Conservation (phyloP, 139 green algal species). For the Diplosphaera chodatii region DNA sequence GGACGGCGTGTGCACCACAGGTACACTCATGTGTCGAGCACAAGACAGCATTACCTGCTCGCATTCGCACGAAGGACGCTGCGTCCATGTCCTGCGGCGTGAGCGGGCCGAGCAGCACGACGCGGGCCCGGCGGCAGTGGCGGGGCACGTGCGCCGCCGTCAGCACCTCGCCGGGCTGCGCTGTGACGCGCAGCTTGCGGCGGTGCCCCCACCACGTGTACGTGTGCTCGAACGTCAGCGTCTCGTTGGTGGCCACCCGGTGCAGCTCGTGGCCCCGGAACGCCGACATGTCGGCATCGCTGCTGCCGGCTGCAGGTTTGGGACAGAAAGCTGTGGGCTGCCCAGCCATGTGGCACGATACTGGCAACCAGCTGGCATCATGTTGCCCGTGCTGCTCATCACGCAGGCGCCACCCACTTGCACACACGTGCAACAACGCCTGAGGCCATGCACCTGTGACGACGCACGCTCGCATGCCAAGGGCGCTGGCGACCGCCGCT, state of each 20-base stretch:
- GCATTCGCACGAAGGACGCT: constrained; percentile 40
- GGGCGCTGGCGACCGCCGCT: constrained; percentile 42
- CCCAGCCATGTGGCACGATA: no score
- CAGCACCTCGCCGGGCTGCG: constrained; percentile 64
- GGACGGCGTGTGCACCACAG: no score
- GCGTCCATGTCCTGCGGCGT: constrained; percentile 63
- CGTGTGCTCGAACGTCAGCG: constrained; percentile 76
- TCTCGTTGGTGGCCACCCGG: constrained; percentile 43
- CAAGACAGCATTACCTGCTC: no score
- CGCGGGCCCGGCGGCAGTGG: constrained; percentile 49
- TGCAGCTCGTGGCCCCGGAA: constrained; percentile 54
- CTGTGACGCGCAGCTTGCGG: constrained; percentile 57
- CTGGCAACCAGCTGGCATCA: no score
- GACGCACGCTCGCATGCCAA: constrained; percentile 53
- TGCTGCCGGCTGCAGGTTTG: constrained; percentile 42
- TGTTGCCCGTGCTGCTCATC: no score
- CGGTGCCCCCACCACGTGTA: constrained; percentile 76
- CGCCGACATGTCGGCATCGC: constrained; percentile 55
- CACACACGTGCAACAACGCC: no score
- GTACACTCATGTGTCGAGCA: no score
- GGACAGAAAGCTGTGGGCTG: no score
- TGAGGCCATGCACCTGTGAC: constrained; percentile 58
- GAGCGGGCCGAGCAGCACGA: constrained; percentile 64
- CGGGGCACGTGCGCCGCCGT: constrained; percentile 48
- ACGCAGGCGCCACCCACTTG: no score